Percentiles rank a stretch among this genome's conserved stretches.
phyloP scores from a whole-genome alignment of 805 yeast genomes.

The Ogataea haglerorum region DNA sequence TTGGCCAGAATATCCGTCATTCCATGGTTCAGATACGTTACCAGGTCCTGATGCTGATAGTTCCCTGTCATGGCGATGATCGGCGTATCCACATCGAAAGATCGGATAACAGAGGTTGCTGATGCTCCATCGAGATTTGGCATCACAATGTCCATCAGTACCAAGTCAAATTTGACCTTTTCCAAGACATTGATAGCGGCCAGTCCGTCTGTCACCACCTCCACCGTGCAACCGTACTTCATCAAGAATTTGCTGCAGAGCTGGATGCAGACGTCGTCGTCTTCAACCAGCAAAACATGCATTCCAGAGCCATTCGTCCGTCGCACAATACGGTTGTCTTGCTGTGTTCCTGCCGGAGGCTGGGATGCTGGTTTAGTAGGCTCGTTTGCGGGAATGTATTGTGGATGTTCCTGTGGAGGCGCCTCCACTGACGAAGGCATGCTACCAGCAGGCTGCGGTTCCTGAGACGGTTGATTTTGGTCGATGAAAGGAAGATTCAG shows the following conservation, averaged over 20 bases:
- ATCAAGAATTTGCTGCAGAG: slow-evolving; percentile 77
- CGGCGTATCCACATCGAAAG: slow-evolving; percentile 81
- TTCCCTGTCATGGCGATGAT: slow-evolving; percentile 94
- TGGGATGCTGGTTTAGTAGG: slow-evolving; percentile 14
- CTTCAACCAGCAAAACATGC: slow-evolving; percentile 76
- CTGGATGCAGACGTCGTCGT: slow-evolving; percentile 77
- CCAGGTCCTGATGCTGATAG: slow-evolving; percentile 76
- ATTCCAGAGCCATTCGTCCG: slow-evolving; percentile 40
- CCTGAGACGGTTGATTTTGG: slow-evolving; percentile 3
- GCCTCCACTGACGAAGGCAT: slow-evolving; percentile 1
- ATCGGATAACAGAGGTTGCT: slow-evolving; percentile 84
- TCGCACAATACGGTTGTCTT: slow-evolving; percentile 17
- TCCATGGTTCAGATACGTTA: slow-evolving; percentile 78
- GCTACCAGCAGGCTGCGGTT: slow-evolving; percentile 1
- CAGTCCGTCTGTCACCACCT: slow-evolving; percentile 88
- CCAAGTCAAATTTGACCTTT: slow-evolving; percentile 68
- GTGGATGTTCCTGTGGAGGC: slow-evolving; percentile 10
- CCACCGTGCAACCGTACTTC: slow-evolving; percentile 89
- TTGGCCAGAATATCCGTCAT: slow-evolving; percentile 91
- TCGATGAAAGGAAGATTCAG: slow-evolving; percentile 48
- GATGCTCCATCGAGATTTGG: slow-evolving; percentile 87
- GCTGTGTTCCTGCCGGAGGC: slow-evolving; percentile 19
- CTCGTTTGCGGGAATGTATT: slow-evolving; percentile 7
- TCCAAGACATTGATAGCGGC: slow-evolving; percentile 79
- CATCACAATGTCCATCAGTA: slow-evolving; percentile 86